Evolutionary conservation across 2,329 filamentous ascomycete species (phyloP).

Genomic region (Botrytis sinoallii): DNA sequence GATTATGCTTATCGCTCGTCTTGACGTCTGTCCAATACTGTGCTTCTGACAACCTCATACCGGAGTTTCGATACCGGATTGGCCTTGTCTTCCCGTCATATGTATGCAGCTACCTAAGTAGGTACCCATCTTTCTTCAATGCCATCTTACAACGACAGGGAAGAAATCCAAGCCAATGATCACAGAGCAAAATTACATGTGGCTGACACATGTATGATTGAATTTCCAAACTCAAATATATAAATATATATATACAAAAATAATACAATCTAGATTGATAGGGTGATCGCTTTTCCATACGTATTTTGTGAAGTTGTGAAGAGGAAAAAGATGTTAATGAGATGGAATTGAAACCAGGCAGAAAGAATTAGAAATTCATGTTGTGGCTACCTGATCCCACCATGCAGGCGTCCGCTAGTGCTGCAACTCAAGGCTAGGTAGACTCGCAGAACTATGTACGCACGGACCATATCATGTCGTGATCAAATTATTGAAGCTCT

Average conservation of each 20-base stretch:
- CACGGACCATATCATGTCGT: neutral
- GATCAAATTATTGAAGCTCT: neutral
- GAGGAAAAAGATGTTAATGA: neutral
- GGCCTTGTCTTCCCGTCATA: neutral
- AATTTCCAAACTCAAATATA: neutral
- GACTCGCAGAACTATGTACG: neutral
- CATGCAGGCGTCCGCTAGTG: neutral
- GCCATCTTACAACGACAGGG: neutral
- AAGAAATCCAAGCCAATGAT: neutral
- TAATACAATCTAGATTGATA: neutral
- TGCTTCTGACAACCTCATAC: neutral
- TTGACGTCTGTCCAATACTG: neutral
- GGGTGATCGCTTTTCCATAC: neutral
- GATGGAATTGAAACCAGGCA: neutral
- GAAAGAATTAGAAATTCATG: neutral
- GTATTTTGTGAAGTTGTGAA: neutral
- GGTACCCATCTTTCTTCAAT: constrained; percentile 2
- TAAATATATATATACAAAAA: neutral
- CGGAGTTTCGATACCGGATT: neutral
- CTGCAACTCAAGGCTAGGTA: neutral
- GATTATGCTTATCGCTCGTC: neutral
- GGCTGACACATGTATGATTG: neutral
- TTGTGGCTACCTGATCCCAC: neutral
- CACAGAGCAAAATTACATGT: neutral
- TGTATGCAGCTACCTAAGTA: neutral